These are phyloP conservation scores for Poa annua DNA, from an alignment of 176 grass and related monocot genomes.

Conservation along the genomic window DNA sequence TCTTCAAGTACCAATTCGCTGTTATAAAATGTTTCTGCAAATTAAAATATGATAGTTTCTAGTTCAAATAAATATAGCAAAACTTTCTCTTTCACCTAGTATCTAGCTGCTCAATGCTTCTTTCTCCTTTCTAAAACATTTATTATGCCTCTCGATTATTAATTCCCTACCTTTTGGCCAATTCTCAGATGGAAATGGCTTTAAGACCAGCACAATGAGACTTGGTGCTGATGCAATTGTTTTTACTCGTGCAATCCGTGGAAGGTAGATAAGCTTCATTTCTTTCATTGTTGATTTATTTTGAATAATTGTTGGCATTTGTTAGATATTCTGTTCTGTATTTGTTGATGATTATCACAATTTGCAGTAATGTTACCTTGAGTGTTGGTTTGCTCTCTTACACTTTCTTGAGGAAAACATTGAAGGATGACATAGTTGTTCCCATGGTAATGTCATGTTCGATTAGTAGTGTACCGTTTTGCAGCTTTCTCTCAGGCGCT, in stretches of 20 bases:
- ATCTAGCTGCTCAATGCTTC: conserved; percentile 17
- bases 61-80: conserved; percentile 14
- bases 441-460: conserved; percentile 77
- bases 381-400: conserved; percentile 92
- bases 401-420: conserved; percentile 91
- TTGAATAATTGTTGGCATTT: conserved; percentile 11
- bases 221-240: conserved; percentile 96
- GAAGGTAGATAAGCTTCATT: conserved; percentile 58
- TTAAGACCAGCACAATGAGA: conserved; percentile 99
- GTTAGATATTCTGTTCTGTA: conserved; percentile 33
- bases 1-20: background rate
- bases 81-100: background rate
- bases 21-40: background rate
- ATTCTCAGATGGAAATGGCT: conserved; percentile 90
- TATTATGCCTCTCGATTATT: background rate
- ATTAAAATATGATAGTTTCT: background rate
- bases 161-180: conserved; percentile 32
- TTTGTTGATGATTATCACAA: conserved; percentile 24
- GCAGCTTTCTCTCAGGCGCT: conserved; percentile 18
- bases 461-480: conserved; percentile 26
- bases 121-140: background rate
- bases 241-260: conserved; percentile 68
- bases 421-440: conserved; percentile 97
- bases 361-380: conserved; percentile 65
- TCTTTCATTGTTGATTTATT: conserved; percentile 13